Conservation (phyloP, 176 grass and related monocot genomes). For the Areca catechu region DNA sequence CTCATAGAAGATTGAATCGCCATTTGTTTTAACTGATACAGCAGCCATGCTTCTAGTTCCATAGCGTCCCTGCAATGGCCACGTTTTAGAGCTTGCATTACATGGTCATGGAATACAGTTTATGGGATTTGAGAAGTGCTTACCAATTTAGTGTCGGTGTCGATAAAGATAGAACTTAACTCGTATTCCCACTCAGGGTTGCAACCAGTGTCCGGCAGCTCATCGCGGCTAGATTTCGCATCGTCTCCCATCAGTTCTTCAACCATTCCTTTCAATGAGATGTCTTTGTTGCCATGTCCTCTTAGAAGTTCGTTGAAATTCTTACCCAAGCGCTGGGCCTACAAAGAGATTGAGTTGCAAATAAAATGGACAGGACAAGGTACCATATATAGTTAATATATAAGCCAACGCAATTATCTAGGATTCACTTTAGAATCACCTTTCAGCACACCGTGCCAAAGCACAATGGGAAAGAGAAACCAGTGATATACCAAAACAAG, state of each 20-base stretch:
- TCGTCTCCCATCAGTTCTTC: conserved; percentile 55
- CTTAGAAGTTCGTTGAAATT: conserved; percentile 41
- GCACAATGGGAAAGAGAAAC: no score
- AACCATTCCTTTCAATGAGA: conserved; percentile 51
- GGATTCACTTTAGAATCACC: no score
- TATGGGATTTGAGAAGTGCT: conserved; percentile 2
- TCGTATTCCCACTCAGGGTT: conserved; percentile 54
- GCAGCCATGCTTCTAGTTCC: conserved; percentile 80
- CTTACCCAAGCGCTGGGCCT: conserved; percentile 45
- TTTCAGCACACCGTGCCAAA: no score
- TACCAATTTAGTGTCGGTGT: conserved; percentile 41
- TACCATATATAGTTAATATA: no score
- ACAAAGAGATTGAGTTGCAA: not conserved
- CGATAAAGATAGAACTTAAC: conserved; percentile 66
- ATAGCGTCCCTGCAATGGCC: conserved; percentile 38
- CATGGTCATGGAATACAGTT: not conserved
- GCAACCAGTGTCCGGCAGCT: conserved; percentile 42
- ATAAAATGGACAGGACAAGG: no score
- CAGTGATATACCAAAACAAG: no score
- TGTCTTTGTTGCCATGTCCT: conserved; percentile 18
- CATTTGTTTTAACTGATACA: conserved; percentile 33
- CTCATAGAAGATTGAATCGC: conserved; percentile 56
- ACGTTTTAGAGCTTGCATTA: not conserved
- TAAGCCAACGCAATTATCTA: no score
- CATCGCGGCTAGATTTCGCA: conserved; percentile 36